Evolutionary conservation across 768 basidiomycete species (phyloP), one percentile per base, ranked within the genome.

Genomic region (Pleurotus platypus): DNA sequence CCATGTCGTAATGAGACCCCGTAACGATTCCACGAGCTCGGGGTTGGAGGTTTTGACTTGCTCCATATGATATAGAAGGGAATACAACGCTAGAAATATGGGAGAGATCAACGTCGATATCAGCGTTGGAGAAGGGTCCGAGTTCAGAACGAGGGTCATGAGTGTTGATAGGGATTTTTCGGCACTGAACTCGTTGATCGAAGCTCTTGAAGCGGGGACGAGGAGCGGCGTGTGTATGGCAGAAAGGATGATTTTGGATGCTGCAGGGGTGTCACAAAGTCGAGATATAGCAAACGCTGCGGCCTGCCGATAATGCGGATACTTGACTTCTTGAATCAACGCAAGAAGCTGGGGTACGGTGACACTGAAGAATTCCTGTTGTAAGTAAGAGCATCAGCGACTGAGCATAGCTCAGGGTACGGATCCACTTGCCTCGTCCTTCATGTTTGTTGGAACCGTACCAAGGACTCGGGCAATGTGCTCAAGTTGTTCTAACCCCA

Each of bases 121-220:
- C 42, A 92, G 76, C 2, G 72, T 68, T 0, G 92, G 89, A 3
- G 90, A 87, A 4, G 92, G 92, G 60, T 95, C 91, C 4, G 86
- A 83, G 61, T 94, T 90, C 4, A 85, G 78, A 2, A 91, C 70
- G 24, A 95, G 72, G 0, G 75, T 73, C 50, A 79, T 72, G 16
- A 93, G 67, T 4, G 70, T 76, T 5, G 73, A 70, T n/a, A 90
- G 67, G 2, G 82, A 76, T 12, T 68, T 68, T 16, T 70, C 67
- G 4, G 83, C 72, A 3, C 69, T 55, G 35, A 69, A 57, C 24
- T 40, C 35, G 7, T 6, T 46, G 42, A 8, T 26, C 7, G 58
- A 46, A 27, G 6, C 16, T 8, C 57, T 55, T 20, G 55, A 16
- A 15, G 49, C 51, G 42, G 37, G 48, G 7, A 45, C 45, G 20